Conservation (phyloP, 192 early-diverging fungal species). For the Rhizophagus clarus region DNA sequence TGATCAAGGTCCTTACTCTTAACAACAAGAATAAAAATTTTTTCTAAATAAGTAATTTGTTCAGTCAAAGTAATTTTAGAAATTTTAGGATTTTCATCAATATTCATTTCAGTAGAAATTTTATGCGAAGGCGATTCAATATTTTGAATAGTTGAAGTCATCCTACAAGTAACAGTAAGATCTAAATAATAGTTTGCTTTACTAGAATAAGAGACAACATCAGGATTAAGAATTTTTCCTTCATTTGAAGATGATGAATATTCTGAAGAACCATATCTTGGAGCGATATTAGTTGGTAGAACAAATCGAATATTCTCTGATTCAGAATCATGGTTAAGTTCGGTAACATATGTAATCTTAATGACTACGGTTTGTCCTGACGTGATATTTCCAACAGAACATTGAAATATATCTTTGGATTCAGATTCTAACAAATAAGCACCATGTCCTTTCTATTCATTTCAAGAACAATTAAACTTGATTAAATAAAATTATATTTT, state of each 20-base stretch:
- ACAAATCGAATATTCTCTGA: slow-evolving; percentile 50
- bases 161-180: too few species aligned
- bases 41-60: too few species aligned
- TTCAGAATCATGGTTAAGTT: slow-evolving; percentile 50
- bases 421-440: slow-evolving; percentile 15
- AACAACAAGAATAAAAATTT: too few species aligned
- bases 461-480: too few species aligned
- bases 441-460: slow-evolving; percentile 5
- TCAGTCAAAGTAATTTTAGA: too few species aligned
- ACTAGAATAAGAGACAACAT: background rate
- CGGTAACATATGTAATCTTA: slow-evolving; percentile 49
- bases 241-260: background rate
- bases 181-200: slow-evolving; percentile 2
- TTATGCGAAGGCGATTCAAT: too few species aligned
- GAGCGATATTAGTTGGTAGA: slow-evolving; percentile 43
- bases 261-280: slow-evolving; percentile 37
- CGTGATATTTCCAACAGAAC: slow-evolving; percentile 51
- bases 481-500: too few species aligned
- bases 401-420: slow-evolving; percentile 43
- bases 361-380: slow-evolving; percentile 38
- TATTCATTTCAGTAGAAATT: too few species aligned
- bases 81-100: too few species aligned
- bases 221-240: slow-evolving; percentile 3
- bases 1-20: too few species aligned
- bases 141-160: too few species aligned